These are phyloP conservation scores for Hemisphaericaspora subhashii DNA, from an alignment of 1,139 yeast species.

Conservation along the genomic window DNA sequence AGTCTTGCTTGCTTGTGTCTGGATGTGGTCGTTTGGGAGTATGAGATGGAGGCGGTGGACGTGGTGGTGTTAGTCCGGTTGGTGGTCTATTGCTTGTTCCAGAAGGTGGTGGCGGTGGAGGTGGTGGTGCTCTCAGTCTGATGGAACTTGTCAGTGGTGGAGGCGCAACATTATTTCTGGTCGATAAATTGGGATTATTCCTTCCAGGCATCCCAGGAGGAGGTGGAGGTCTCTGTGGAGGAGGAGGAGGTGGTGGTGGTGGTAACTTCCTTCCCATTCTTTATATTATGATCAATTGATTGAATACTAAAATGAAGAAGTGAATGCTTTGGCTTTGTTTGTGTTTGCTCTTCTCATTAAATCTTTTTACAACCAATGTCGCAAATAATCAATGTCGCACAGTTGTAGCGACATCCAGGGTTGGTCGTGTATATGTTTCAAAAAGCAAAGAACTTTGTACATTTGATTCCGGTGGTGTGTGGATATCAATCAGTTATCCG, in stretches of 20 bases:
- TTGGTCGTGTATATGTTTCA: too few species aligned
- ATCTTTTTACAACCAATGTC: conserved; percentile 3
- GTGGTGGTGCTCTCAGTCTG: conserved; percentile 17
- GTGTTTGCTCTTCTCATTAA: neutral
- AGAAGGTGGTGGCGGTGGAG: conserved; percentile 18
- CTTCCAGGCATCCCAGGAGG: conserved; percentile 3
- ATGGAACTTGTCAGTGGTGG: conserved; percentile 9
- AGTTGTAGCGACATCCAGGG: too few species aligned
- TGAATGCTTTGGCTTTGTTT: too few species aligned
- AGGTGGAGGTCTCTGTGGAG: conserved; percentile 16
- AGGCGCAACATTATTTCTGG: conserved; percentile 7
- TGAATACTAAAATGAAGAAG: neutral
- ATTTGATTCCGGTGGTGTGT: too few species aligned
- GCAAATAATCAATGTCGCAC: too few species aligned
- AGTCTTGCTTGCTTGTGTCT: conserved; percentile 18
- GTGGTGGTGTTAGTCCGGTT: conserved; percentile 20
- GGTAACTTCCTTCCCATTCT: conserved; percentile 29
- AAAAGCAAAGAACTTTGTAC: too few species aligned
- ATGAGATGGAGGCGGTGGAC: conserved; percentile 21
- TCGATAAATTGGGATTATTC: neutral
- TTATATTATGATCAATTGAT: neutral
- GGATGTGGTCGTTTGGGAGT: conserved; percentile 15
- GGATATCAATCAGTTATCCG: too few species aligned
- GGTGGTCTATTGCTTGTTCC: conserved; percentile 6
- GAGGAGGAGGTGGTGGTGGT: conserved; percentile 34